Evolutionary conservation across 306 rosid genomes (phyloP), one percentile per base, ranked within the genome.

Genomic region (Lathyrus sativus): DNA sequence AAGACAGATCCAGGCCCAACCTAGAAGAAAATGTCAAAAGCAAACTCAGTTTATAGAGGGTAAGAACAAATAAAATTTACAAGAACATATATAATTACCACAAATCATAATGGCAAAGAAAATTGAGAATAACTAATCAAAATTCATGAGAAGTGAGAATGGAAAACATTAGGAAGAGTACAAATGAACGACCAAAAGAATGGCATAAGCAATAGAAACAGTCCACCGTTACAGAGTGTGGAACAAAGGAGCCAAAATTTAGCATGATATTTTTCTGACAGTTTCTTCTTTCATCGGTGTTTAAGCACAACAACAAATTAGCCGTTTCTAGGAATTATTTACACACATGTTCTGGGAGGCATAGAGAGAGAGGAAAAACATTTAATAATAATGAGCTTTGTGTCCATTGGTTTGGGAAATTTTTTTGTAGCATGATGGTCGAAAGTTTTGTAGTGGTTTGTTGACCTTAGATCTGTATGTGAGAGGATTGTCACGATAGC

Each of bases 1-100:
- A 95, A 79, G 74, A 88, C 73, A 81, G 99, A 95, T 70, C 92
- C 97, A 66, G 89, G 97, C 65, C 99, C 99, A 78, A 95, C 85
- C 99, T 95, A 79, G 67, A 67, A 12, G 62, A 60, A 58, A 59
- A 58, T 19, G 70, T 22, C 76, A 82, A 67, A 67, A 80, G 72
- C 48, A 48, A 62, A 73, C 26, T 66, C 46, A 11, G 50, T 60
- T 53, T 54, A 50, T 8, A 42, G 62, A 48, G 49, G n/a, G 8
- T 24, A 62, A 44, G 66, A 62, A 63, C 51, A 68, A 56, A 44
- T 53, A 59, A 63, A 45, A 22, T 49, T 71, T 59, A 58, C 49
- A 54, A 65, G 41, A 37, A 65, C 38, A 74, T n/a, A 64, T 37
- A 65, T 3, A 7, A 53, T 13, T 22, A 49, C 57, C 65, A 68